phyloP scores from a whole-genome alignment of 768 basidiomycete genomes.

The Aureoboletus auriporus region DNA sequence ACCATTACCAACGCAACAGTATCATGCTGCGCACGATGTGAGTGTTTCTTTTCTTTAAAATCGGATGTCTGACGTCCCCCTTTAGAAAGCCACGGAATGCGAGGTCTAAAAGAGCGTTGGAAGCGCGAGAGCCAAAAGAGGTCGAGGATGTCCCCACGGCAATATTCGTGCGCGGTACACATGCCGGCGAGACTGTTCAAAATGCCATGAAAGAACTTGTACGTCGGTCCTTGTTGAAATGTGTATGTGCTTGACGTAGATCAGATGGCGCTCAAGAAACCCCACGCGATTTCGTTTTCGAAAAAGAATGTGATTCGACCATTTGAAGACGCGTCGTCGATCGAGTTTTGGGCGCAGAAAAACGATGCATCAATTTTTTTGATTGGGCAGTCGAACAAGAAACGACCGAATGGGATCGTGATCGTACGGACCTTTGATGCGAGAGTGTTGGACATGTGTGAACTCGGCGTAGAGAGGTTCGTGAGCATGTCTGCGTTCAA shows the following conservation, averaged over 20 bases:
- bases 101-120: constrained; percentile 84
- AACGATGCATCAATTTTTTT: constrained; percentile 94
- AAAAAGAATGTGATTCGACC: constrained; percentile 91
- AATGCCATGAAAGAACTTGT: constrained; percentile 88
- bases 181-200: constrained; percentile 77
- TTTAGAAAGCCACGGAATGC: constrained; percentile 92
- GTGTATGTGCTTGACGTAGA: no score
- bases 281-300: constrained; percentile 85
- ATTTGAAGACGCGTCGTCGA: constrained; percentile 75
- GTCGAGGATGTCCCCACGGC: constrained; percentile 84
- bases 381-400: constrained; percentile 90
- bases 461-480: constrained; percentile 83
- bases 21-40: constrained; percentile 30
- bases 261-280: constrained; percentile 93
- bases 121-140: constrained; percentile 84
- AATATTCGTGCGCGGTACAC: constrained; percentile 87
- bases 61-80: no score
- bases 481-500: constrained; percentile 80
- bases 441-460: constrained; percentile 89
- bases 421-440: constrained; percentile 86
- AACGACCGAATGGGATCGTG: constrained; percentile 82
- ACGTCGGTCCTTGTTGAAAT: constrained; percentile 19
- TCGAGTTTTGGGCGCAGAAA: constrained; percentile 91
- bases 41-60: background rate
- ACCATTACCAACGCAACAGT: no score